Percentiles rank a stretch among this genome's conserved stretches.
These are phyloP conservation scores for Trichoderma asperelloides DNA, from an alignment of 495 filamentous ascomycete genomes.

Conservation along the genomic window DNA sequence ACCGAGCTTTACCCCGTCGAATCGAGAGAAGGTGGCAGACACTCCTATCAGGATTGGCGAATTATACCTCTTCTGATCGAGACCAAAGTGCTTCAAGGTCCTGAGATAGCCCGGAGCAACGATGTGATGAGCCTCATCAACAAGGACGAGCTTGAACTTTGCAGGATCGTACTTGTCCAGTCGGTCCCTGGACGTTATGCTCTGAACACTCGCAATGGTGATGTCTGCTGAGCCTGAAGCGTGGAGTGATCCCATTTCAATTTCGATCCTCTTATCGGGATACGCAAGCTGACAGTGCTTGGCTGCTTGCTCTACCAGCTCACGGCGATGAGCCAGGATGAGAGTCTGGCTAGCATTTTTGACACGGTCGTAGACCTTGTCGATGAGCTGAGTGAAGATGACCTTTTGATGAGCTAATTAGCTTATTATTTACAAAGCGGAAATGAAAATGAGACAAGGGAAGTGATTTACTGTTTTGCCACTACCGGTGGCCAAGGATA, in stretches of 20 bases:
- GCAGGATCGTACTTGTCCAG: slow-evolving; percentile 71
- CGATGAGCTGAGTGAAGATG: slow-evolving; percentile 93
- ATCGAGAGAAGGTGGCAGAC: slow-evolving; percentile 83
- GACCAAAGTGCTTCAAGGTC: slow-evolving; percentile 64
- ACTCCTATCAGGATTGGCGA: slow-evolving; percentile 79
- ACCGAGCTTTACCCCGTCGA: slow-evolving; percentile 80
- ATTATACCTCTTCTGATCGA: slow-evolving; percentile 41
- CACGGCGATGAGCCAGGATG: slow-evolving; percentile 83
- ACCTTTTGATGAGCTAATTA: slow-evolving; percentile 42
- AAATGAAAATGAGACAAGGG: neutral
- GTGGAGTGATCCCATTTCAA: slow-evolving; percentile 76
- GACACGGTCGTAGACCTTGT: slow-evolving; percentile 54
- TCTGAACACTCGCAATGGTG: slow-evolving; percentile 84
- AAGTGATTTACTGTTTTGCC: slow-evolving; percentile 69
- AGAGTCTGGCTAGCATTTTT: slow-evolving; percentile 63
- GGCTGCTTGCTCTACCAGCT: slow-evolving; percentile 93
- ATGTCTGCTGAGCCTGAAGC: slow-evolving; percentile 80
- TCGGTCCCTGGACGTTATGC: slow-evolving; percentile 63
- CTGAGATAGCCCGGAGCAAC: slow-evolving; percentile 71
- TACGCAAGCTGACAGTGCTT: slow-evolving; percentile 74
- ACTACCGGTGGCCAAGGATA: slow-evolving; percentile 85
- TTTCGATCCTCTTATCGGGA: slow-evolving; percentile 66
- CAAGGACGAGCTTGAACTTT: slow-evolving; percentile 80
- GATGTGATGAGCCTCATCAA: slow-evolving; percentile 98
- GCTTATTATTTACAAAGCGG: neutral